These are phyloP conservation scores for Penicillium rolfsii DNA, from an alignment of 2,329 filamentous ascomycete genomes.

Conservation along the genomic window DNA sequence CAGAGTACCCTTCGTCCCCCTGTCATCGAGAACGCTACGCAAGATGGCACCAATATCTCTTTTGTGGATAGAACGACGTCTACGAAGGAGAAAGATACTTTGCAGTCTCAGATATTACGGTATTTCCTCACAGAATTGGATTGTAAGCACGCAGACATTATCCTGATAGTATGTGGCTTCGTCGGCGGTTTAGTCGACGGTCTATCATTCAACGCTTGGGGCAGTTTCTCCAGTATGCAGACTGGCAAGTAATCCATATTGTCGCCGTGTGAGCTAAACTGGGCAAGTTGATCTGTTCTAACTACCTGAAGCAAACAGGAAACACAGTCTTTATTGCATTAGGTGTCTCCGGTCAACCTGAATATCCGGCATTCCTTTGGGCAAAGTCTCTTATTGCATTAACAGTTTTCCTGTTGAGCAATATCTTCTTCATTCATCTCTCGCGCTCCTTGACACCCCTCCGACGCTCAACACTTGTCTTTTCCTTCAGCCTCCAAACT, in stretches of 20 bases:
- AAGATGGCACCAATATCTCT: not conserved
- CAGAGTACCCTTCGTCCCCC: not conserved
- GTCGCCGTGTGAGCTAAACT: too few relatives aligned
- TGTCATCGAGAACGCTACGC: not conserved
- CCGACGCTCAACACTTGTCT: constrained; percentile 44
- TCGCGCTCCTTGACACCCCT: constrained; percentile 38
- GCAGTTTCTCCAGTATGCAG: constrained; percentile 49
- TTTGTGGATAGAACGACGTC: not conserved
- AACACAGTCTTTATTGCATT: constrained; percentile 51
- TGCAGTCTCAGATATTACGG: not conserved
- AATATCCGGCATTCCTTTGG: constrained; percentile 45
- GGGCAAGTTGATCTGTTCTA: not conserved
- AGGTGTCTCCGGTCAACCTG: constrained; percentile 47
- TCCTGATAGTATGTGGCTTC: constrained; percentile 43
- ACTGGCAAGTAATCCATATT: constrained; percentile 36
- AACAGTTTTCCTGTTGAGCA: constrained; percentile 42
- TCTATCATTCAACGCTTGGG: constrained; percentile 48
- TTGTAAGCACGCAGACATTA: constrained; percentile 31
- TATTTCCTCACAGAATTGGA: constrained; percentile 27
- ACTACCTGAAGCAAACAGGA: constrained; percentile 30
- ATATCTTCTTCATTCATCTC: constrained; percentile 45
- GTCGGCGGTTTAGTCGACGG: constrained; percentile 47
- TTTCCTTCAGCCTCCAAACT: constrained; percentile 47
- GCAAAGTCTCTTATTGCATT: constrained; percentile 50
- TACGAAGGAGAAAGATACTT: not conserved